Base-by-base conservation (phyloP, 805 yeast species). In the Ogataea nakhonphanomensis region DNA sequence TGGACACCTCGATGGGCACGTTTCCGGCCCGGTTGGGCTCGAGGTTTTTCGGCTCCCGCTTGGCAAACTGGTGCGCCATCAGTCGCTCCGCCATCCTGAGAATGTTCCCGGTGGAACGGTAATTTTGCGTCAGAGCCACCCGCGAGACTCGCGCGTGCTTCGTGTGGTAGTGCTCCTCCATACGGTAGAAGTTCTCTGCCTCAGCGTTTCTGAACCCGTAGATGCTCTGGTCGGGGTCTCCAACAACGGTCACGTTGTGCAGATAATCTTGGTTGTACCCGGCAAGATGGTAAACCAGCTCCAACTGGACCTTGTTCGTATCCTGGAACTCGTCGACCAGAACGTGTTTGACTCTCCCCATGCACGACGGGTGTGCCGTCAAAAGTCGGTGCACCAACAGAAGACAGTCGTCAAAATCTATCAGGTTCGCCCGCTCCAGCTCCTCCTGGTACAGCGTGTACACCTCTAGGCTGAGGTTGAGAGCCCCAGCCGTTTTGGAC, bases 161-260 rank as follows among this genome's bases (percentile, higher is more conserved):
- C 1, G 55, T 48, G 2, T 20, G 37, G 30, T 54, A 73, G 43
- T 66, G 55, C 0, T 49, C 39, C 29, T 64, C 59, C 85, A 88
- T 78, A 10, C 66, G 65, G 29, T 64, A 63, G 51, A 90, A 86
- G 52, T 85, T 89, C 12, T 68, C 64, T 1, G 82, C 69, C 25
- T 79, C 78, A 0, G 97, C 97, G 53, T 82, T 79, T 45, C 98
- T 68, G 51, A 91, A 91, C 0, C 83, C 88, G 59, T 93, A 91
- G 15, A 91, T 91, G 55, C 95, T 82, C 61, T 91, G 99, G 60
- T 93, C 96, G 0, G 96, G 96, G 57, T 91, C 99, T 1, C 99
- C 99, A 2, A 91, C 97, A 1, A 89, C 81, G 0, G 97, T 86
- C 7, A 91, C 73, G 43, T 81, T 81, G 45, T 78, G 58, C 26